Base-by-base conservation (phyloP, 139 green algal genomes). In the Chlamydomonas applanata region DNA sequence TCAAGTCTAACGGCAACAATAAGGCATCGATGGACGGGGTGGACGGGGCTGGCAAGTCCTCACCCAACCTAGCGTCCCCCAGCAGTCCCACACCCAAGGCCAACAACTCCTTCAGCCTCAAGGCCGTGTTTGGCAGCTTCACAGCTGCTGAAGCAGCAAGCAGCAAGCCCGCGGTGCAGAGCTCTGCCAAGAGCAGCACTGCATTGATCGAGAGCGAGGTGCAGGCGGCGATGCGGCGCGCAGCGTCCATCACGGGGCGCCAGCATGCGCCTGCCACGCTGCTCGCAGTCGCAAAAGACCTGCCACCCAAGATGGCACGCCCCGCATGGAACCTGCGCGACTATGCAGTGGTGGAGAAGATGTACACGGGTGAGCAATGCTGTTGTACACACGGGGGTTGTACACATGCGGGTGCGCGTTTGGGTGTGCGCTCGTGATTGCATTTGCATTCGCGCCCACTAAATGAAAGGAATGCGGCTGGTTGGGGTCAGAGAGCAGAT, bases 311-410 rank as follows among this genome's bases (percentile, higher is more conserved):
- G 2, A 86, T 86, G 81, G 40, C 56, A 14, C 73, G 81, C 16
- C 20, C 54, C 17, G 29, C 62, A 2, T 86, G 81, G 81, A 78
- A 60, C 24, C 36, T 86, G 36, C 49, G 69, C 0, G 81, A 86
- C 57, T 86, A 83, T 35, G 73, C 77, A 3, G 63, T 86, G 1
- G 61, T 86, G 16, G 73, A 86, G 46, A 86, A 86, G 63, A 81
- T 86, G 73, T 86, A 86, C 54, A 86, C 68, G 68, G 77, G 76
- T 78, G 54, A 29, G 52, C n/a, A 13, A 24, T 69, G 27, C 27
- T n/a, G n/a, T n/a, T n/a, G n/a, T n/a, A n/a, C n/a, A n/a, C n/a
- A n/a, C n/a, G n/a, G n/a, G n/a, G n/a, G n/a, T n/a, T n/a, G n/a
- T n/a, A n/a, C n/a, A n/a, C n/a, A n/a, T n/a, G n/a, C n/a, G n/a